phyloP scores from a whole-genome alignment of 2,329 filamentous ascomycete genomes.

The Incumbomyces delicatus region DNA sequence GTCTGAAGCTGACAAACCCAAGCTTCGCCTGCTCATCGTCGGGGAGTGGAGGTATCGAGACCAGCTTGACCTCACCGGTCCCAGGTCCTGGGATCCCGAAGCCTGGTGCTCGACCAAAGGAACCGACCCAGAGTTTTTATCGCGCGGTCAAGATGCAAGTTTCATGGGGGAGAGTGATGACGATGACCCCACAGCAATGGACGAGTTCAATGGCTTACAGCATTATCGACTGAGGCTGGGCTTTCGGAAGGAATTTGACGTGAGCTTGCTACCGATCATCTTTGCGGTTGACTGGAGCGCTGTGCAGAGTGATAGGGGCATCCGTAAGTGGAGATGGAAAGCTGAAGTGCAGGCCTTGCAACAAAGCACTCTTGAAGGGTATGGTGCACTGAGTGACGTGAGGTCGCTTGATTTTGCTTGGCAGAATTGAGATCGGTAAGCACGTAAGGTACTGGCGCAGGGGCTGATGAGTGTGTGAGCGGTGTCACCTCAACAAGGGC shows the following conservation, averaged over 20 bases:
- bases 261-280: slow-evolving; percentile 1
- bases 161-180: not conserved
- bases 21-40: slow-evolving; percentile 1
- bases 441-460: too few species aligned
- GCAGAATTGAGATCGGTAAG: not conserved
- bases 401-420: slow-evolving; percentile 1
- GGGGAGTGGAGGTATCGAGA: slow-evolving; percentile 7
- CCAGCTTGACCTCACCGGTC: slow-evolving; percentile 3
- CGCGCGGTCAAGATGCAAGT: not conserved
- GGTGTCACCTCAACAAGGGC: too few species aligned
- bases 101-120: not conserved
- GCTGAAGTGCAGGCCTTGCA: not conserved
- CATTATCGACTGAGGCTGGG: not conserved
- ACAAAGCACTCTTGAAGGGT: slow-evolving; percentile 1
- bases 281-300: slow-evolving; percentile 3
- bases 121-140: not conserved
- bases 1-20: not conserved
- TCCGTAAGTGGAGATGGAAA: slow-evolving; percentile 4
- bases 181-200: not conserved
- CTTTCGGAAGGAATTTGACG: slow-evolving; percentile 4
- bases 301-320: not conserved
- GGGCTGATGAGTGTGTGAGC: too few species aligned
- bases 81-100: not conserved
- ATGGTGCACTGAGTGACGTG: not conserved
- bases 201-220: not conserved